Evolutionary conservation across 2,329 filamentous ascomycete species (phyloP), one percentile per base, ranked within the genome.

Genomic region (Pseudogymnoascus sp.): DNA sequence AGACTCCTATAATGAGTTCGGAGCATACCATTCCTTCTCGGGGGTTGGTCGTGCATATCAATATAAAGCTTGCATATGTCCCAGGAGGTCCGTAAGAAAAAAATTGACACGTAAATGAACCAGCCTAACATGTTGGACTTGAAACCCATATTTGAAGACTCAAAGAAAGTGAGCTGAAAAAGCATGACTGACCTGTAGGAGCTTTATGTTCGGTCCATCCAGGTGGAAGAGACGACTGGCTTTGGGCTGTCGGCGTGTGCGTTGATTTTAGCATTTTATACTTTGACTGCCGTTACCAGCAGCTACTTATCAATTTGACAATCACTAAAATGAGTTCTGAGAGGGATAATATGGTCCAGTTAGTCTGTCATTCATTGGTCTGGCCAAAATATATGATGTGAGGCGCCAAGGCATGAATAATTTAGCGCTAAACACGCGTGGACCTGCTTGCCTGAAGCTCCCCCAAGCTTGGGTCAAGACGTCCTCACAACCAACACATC

Each of bases 141-240:
- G 5, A 33, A 52, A 52, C 45, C 8, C 9, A 37, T 35, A 28
- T 37, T 9, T 26, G 3, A 12, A 37, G 55, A 57, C 33, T 18
- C 15, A 9, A 37, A 28, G 23, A 37, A 26, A 23, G 13, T 37
- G 15, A n/a, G 3, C 18, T 18, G 55, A 57, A 28, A 38, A 57
- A 57, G 8, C 35, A n/a, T 23, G 62, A 70, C 73, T 60, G 73
- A 82, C 83, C 83, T 57, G 87, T 86, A 5, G 91, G 92, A 58
- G 92, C 90, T 74, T 86, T 92, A 75, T 96, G 91, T 73, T 95
- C 89, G n/a, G 88, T 90, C 92, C 92, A 96, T 64, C 90, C 91
- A 41, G 85, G 79, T 26, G 85, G 86, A 0, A 96, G 77, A 34
- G 88, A 83, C 48, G 82, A 77, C 10, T 60, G 65, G 19, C 63